Base-by-base conservation (phyloP, 2,329 filamentous ascomycete genomes). In the Purpureocillium lavendulum region DNA sequence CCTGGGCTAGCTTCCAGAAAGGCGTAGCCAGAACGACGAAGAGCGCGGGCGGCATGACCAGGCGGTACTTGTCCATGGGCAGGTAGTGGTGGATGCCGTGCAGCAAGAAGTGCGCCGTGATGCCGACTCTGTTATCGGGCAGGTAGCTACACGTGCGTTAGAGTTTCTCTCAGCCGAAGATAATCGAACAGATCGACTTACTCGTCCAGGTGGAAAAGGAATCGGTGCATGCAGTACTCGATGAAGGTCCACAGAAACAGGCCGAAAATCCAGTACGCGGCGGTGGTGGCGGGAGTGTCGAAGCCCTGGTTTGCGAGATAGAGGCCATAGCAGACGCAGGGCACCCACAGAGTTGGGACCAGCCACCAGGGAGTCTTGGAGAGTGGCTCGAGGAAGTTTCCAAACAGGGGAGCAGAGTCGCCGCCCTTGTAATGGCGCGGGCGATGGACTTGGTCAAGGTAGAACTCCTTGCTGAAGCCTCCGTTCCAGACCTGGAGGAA, bases 61-160 rank as follows among this genome's bases (percentile, higher is more conserved):
- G 81, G 44, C 92, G 82, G 54, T 95, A 90, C 57, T 83, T 90
- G 67, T 98, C 92, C 92, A 98, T 97, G n/a, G 92, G 92, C 4
- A 98, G 76, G 64, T 97, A 98, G 64, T 98, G 92, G 58, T 98
- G 92, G 47, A 98, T 87, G 47, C 92, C 92, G 54, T 98, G 92
- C 18, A 98, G 84, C 31, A 96, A 67, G 66, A 98, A 98, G 61
- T 98, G 92, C 15, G 83, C 52, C 0, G 87, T 94, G 43, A 98
- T 70, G 47, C 77, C 83, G n/a, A 86, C 82, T 40, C 87, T 77
- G 60, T 97, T 94, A 59, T 98, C 87, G 1, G 92, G 92, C 10
- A 98, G 82, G 56, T 80, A 87, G 35, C 87, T 94, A 46, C 16
- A 39, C 15, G 13, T 33, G 14, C 33, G 47, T 67, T 46, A 69